Percentiles rank a stretch among this genome's conserved stretches.
phyloP scores from a whole-genome alignment of 805 yeast species.

The Zygosaccharomyces bisporus region DNA sequence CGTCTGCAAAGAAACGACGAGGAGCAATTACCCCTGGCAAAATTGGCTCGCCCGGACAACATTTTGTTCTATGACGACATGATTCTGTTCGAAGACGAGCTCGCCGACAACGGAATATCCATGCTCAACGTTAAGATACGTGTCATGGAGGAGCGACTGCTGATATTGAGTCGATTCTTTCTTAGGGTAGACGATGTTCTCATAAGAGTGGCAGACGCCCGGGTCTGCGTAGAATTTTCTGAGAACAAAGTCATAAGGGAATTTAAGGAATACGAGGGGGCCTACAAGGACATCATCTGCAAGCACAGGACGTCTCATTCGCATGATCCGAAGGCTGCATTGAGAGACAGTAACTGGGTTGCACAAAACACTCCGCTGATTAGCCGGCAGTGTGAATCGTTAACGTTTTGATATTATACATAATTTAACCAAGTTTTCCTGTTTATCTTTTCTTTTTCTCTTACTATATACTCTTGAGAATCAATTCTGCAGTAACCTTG shows the following conservation, averaged over 20 bases:
- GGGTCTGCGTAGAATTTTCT: constrained; percentile 67
- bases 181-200: constrained; percentile 87
- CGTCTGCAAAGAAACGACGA: constrained; percentile 31
- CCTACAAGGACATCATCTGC: constrained; percentile 45
- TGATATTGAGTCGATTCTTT: constrained; percentile 73
- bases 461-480: constrained; percentile 19
- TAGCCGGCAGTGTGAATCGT: constrained; percentile 36
- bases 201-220: constrained; percentile 76
- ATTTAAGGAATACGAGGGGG: constrained; percentile 63
- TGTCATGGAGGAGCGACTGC: constrained; percentile 79
- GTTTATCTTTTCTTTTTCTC: background rate
- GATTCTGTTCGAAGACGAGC: constrained; percentile 86
- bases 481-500: constrained; percentile 38
- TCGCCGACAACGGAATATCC: constrained; percentile 93
- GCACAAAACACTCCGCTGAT: constrained; percentile 52
- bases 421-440: background rate
- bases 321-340: constrained; percentile 62
- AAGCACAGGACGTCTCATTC: constrained; percentile 45
- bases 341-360: constrained; percentile 88
- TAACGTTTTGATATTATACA: constrained; percentile 17
- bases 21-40: constrained; percentile 59
- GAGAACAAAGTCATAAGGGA: constrained; percentile 67
- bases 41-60: constrained; percentile 71
- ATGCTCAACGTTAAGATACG: constrained; percentile 73
- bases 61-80: constrained; percentile 87